Percentiles rank a stretch among this genome's conserved stretches.
Evolutionary conservation across 306 rosid genomes (phyloP).

Genomic region (Trichosanthes cucumerina): DNA sequence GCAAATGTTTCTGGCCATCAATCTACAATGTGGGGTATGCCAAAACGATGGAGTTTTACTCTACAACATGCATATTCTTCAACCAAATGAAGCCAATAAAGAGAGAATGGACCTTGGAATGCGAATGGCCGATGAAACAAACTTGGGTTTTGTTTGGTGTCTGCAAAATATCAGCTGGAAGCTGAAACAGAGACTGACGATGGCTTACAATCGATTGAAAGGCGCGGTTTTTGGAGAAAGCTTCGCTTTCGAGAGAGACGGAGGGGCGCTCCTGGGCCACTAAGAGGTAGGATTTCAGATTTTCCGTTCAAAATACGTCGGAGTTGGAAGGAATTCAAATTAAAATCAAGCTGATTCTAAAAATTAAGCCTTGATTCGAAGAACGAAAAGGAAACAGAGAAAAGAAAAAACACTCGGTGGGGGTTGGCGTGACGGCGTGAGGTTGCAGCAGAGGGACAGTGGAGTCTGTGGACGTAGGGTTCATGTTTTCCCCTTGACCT

Average conservation of each 20-base stretch:
- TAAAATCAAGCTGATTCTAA: neutral
- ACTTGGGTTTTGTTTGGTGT: neutral
- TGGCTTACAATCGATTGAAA: neutral
- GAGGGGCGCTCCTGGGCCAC: neutral
- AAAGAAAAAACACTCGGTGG: neutral
- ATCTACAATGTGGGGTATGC: neutral
- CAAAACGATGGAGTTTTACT: neutral
- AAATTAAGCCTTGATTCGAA: neutral
- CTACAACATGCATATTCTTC: neutral
- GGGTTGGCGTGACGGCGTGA: neutral
- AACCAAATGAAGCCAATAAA: neutral
- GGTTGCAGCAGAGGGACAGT: neutral
- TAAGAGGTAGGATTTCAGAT: neutral
- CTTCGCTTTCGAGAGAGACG: neutral
- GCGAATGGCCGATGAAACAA: neutral
- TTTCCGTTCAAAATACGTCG: neutral
- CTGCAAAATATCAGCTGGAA: neutral
- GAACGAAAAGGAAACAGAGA: neutral
- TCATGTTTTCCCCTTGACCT: neutral
- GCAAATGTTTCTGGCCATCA: neutral
- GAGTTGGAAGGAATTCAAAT: neutral
- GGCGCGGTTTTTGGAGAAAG: neutral
- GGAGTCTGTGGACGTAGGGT: neutral
- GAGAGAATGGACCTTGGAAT: neutral
- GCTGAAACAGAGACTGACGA: neutral